Conservation (phyloP, 2,329 filamentous ascomycete species). For the Niveomyces coronatus region DNA sequence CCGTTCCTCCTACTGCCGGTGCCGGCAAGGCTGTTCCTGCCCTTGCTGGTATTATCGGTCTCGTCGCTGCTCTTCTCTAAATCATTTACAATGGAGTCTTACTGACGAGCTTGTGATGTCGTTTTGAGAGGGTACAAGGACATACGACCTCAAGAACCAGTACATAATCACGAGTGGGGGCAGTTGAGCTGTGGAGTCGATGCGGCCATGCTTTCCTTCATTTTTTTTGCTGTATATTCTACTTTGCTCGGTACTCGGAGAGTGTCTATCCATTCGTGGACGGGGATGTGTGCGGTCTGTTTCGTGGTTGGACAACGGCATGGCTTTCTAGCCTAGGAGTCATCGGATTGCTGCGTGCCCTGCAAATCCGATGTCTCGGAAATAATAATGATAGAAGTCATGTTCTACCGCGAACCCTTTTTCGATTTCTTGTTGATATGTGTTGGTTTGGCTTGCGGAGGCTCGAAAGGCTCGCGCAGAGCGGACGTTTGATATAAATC, state of each 20-base stretch:
- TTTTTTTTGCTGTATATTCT: constrained; percentile 11
- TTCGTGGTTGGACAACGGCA: constrained; percentile 3
- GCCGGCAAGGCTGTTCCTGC: constrained; percentile 47
- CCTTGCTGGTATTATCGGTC: constrained; percentile 49
- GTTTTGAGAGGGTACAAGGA: constrained; percentile 21
- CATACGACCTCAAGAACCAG: constrained; percentile 21
- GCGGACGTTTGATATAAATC: not conserved
- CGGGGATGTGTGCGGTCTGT: constrained; percentile 8
- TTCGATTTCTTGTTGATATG: constrained; percentile 2
- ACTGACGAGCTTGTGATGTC: constrained; percentile 25
- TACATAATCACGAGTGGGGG: constrained; percentile 16
- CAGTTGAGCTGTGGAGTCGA: not conserved
- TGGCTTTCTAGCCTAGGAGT: constrained; percentile 10
- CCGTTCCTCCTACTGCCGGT: constrained; percentile 34
- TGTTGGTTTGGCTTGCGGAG: not conserved
- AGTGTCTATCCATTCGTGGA: constrained; percentile 1
- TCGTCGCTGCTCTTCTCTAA: constrained; percentile 51
- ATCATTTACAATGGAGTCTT: constrained; percentile 27
- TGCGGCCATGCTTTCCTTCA: constrained; percentile 1
- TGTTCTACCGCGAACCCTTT: constrained; percentile 6
- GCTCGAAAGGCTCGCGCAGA: no score
- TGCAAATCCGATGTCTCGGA: constrained; percentile 8
- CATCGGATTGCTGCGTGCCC: constrained; percentile 6
- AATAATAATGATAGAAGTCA: constrained; percentile 8
- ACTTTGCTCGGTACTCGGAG: constrained; percentile 8